Percentiles rank a stretch among this genome's conserved stretches.
Conservation (phyloP, 805 yeast species). For the Yamadazyma laniorum region DNA sequence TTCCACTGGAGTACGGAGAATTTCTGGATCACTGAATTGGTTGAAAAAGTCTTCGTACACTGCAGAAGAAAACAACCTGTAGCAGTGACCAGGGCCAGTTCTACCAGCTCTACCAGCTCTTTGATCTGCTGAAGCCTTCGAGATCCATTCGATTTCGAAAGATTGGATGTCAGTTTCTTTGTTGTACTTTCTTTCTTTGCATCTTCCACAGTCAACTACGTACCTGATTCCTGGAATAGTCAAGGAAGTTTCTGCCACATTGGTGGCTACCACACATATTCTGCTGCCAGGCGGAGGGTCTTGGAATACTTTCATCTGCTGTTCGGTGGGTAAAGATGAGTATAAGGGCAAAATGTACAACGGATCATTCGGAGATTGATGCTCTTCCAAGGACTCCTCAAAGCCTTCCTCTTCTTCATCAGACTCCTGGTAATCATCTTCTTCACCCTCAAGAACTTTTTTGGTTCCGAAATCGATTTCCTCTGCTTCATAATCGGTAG, state of each 20-base stretch:
- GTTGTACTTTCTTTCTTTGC: constrained; percentile 82
- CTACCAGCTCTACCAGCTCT: constrained; percentile 97
- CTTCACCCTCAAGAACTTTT: constrained; percentile 34
- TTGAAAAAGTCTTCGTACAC: constrained; percentile 82
- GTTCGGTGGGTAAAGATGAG: constrained; percentile 88
- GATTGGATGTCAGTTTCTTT: constrained; percentile 89
- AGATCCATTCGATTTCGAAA: constrained; percentile 86
- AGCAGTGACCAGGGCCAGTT: constrained; percentile 98
- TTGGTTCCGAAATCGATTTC: constrained; percentile 74
- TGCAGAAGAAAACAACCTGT: constrained; percentile 89
- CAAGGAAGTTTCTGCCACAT: constrained; percentile 95
- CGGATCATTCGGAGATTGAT: constrained; percentile 72
- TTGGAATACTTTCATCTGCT: constrained; percentile 90
- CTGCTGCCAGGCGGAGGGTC: constrained; percentile 83
- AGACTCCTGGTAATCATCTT: constrained; percentile 51
- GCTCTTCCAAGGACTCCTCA: constrained; percentile 70
- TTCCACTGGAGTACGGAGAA: constrained; percentile 92
- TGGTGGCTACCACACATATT: constrained; percentile 91
- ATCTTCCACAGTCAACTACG: constrained; percentile 92
- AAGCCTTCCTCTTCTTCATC: constrained; percentile 60
- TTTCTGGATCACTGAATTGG: constrained; percentile 86
- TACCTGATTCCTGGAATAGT: constrained; percentile 95
- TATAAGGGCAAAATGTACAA: constrained; percentile 88
- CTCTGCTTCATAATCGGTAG: constrained; percentile 79
- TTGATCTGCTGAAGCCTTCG: constrained; percentile 95